These are phyloP conservation scores for Ailanthus altissimus DNA, from an alignment of 345 rosid genomes.

Conservation along the genomic window DNA sequence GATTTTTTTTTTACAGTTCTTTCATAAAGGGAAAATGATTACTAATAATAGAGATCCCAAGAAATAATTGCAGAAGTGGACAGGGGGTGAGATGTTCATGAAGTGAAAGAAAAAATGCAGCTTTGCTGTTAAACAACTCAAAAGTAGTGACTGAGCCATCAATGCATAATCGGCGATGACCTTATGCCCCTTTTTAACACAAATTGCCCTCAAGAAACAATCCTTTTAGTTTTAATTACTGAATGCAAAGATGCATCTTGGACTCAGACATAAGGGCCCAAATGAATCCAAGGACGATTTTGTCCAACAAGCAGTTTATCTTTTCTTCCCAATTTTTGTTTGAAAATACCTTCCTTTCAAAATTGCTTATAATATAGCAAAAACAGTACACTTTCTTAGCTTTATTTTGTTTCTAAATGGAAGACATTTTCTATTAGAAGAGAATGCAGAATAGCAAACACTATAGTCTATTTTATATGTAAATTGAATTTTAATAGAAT, in stretches of 20 bases:
- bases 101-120: not conserved
- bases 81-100: not conserved
- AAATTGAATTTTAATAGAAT: not conserved
- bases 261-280: too few relatives aligned
- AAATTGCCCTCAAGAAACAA: not conserved
- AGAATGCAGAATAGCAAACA: not conserved
- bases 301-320: not conserved
- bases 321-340: not conserved
- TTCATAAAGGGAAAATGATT: not conserved
- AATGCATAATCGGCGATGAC: not conserved
- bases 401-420: not conserved
- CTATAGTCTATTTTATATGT: not conserved
- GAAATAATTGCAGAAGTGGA: not conserved
- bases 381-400: not conserved
- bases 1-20: not conserved
- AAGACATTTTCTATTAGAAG: not conserved
- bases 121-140: not conserved
- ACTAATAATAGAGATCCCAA: not conserved
- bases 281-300: not conserved
- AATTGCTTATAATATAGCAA: not conserved
- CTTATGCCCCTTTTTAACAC: not conserved
- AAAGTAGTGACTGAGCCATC: too few relatives aligned
- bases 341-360: not conserved
- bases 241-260: not conserved
- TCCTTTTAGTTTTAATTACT: not conserved